Evolutionary conservation across 805 yeast genomes (phyloP).

Genomic region (Barnettozyma vustinii): DNA sequence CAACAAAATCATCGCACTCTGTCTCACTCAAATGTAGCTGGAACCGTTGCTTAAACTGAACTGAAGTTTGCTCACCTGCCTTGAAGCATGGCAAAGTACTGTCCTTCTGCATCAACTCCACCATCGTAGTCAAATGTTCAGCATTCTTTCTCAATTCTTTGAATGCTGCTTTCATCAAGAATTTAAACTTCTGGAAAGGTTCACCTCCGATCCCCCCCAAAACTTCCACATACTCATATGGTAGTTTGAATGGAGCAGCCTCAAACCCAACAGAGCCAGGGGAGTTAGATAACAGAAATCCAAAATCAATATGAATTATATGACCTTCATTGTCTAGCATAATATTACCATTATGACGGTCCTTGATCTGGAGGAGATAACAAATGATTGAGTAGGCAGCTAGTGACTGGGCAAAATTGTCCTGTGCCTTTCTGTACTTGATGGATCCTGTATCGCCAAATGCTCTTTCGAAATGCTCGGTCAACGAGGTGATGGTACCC

Average conservation of each 20-base stretch:
- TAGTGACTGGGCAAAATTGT: constrained; percentile 76
- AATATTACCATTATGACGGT: constrained; percentile 95
- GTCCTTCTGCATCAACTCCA: constrained; percentile 91
- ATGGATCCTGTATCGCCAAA: constrained; percentile 60
- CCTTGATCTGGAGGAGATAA: constrained; percentile 86
- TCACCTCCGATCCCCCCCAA: constrained; percentile 73
- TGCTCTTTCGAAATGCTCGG: constrained; percentile 71
- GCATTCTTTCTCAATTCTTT: constrained; percentile 65
- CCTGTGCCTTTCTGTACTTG: constrained; percentile 69
- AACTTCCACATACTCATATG: constrained; percentile 82
- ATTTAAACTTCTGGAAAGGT: constrained; percentile 53
- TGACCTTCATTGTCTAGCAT: constrained; percentile 97
- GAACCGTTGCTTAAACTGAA: constrained; percentile 72
- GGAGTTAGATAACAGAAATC: constrained; percentile 84
- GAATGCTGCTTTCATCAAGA: constrained; percentile 68
- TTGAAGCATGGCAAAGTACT: constrained; percentile 88
- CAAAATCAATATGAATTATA: constrained; percentile 92
- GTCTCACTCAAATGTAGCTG: constrained; percentile 69
- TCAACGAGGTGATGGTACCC: constrained; percentile 64
- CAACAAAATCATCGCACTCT: constrained; percentile 76
- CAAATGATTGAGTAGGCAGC: constrained; percentile 93
- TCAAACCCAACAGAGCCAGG: constrained; percentile 98
- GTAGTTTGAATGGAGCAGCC: constrained; percentile 93
- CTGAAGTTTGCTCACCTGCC: constrained; percentile 79
- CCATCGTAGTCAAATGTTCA: constrained; percentile 72